Evolutionary conservation across 169 alveolate genomes (phyloP), one percentile per base, ranked within the genome.

Genomic region (Plasmodium fragile): DNA sequence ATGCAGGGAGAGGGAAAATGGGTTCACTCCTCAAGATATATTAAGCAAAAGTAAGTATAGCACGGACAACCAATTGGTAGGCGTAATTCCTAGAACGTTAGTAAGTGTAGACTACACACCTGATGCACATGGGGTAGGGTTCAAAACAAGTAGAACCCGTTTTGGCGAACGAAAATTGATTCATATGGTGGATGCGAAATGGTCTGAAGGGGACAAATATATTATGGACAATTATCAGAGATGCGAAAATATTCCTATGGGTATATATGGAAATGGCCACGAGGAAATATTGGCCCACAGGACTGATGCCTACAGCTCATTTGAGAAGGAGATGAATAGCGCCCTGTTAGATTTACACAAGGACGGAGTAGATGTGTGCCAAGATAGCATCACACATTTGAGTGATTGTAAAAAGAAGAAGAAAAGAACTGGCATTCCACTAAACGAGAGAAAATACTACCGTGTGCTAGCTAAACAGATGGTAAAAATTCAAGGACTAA

Each of bases 401-500:
- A 18, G 39, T 11, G 80, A 87, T 77, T 39, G 71, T 34, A 87
- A 39, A 11, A 87, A 87, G 71, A 75, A 79, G 25, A 90, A 92
- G 71, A 83, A 95, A 65, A 49, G 95, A 89, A 69, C 95, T 3
- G 97, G 97, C 2, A 89, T 95, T 55, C 96, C 97, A 41, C 41
- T 92, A 73, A 95, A 92, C 34, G 95, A 95, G 43, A 89, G 97
- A 79, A 94, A 94, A 65, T 92, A 90, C 59, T 95, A 94, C 72
- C 73, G 96, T 1, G 85, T 92, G 34, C 79, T 94, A 1, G 97
- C 97, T 3, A 83, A 94, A 69, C 95, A 94, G 71, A 92, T 94
- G 71, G 89, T 93, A 0, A 87, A 94, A 18, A 95, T 94, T 18
- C 97, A 95, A 77, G 97, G 97, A 79, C 73, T 95, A 8, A 95